Conservation (phyloP, 2,329 filamentous ascomycete species). For the Elsinoe perseae region DNA sequence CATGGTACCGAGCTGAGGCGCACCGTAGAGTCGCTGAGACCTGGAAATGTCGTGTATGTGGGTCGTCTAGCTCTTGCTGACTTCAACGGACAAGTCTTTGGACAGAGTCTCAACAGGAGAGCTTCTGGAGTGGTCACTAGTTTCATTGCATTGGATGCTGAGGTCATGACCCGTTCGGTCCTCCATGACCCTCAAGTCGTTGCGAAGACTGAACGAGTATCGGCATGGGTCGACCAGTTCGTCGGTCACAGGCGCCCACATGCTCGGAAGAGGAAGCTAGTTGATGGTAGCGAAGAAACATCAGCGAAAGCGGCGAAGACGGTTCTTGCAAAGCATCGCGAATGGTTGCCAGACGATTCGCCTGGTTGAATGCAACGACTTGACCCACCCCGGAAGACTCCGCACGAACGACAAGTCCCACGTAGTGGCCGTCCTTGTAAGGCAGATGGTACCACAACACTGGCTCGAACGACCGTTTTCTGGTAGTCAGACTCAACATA, state of each 20-base stretch:
- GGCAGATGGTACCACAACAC: neutral
- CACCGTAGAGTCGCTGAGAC: constrained; percentile 45
- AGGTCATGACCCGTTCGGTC: neutral
- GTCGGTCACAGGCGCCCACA: constrained; percentile 16
- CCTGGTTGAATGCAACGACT: neutral
- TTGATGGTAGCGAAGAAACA: neutral
- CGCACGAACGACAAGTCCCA: neutral
- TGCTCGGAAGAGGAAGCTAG: constrained; percentile 2
- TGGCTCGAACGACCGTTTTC: neutral
- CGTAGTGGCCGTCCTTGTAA: too few relatives aligned
- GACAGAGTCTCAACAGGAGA: constrained; percentile 67
- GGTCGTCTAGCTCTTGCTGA: constrained; percentile 70
- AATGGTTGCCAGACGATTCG: constrained; percentile 16
- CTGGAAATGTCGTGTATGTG: constrained; percentile 70
- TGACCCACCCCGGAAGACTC: neutral
- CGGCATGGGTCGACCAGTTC: constrained; percentile 17
- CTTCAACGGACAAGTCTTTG: constrained; percentile 72
- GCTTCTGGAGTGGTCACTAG: constrained; percentile 60
- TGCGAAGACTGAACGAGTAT: constrained; percentile 17
- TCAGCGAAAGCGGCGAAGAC: neutral
- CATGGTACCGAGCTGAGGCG: constrained; percentile 30
- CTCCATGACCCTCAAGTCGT: neutral
- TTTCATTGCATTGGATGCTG: constrained; percentile 33
- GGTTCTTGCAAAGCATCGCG: neutral
- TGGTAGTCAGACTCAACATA: neutral